These are phyloP conservation scores for Quercus gilva DNA, from an alignment of 306 rosid genomes.

Conservation along the genomic window DNA sequence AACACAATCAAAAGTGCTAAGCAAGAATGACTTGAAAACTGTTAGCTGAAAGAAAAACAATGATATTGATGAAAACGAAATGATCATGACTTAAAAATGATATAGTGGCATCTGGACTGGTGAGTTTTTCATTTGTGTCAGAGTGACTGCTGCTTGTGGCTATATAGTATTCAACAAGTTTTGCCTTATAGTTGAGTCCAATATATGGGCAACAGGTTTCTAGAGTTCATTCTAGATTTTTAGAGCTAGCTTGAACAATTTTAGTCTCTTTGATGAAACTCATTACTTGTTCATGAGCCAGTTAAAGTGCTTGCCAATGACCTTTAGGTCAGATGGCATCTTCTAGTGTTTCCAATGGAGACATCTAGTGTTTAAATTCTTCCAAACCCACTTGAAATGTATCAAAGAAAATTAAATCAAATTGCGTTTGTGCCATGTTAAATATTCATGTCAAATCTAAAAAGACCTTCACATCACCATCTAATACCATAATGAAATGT, in stretches of 20 bases:
- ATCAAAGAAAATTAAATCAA: neutral
- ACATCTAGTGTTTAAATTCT: too few relatives aligned
- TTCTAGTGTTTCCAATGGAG: too few relatives aligned
- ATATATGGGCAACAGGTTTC: neutral
- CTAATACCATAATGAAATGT: neutral
- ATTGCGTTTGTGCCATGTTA: neutral
- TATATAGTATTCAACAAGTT: neutral
- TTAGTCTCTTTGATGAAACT: neutral
- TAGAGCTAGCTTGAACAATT: neutral
- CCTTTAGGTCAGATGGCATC: too few relatives aligned
- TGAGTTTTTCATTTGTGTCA: neutral
- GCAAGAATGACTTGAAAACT: slow-evolving; percentile 23
- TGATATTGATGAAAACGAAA: neutral
- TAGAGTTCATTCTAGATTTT: neutral
- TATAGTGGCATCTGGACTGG: neutral
- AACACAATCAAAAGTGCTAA: slow-evolving; percentile 74
- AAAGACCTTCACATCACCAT: neutral
- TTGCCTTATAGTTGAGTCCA: neutral
- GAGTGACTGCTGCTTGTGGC: neutral
- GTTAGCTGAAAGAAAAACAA: slow-evolving; percentile 22
- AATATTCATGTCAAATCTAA: neutral
- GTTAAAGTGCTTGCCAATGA: neutral
- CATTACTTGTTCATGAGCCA: neutral
- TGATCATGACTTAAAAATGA: neutral
- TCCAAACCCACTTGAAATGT: too few relatives aligned